Evolutionary conservation across 768 basidiomycete species (phyloP), one percentile per base, ranked within the genome.

Genomic region (Boletellus ananas): DNA sequence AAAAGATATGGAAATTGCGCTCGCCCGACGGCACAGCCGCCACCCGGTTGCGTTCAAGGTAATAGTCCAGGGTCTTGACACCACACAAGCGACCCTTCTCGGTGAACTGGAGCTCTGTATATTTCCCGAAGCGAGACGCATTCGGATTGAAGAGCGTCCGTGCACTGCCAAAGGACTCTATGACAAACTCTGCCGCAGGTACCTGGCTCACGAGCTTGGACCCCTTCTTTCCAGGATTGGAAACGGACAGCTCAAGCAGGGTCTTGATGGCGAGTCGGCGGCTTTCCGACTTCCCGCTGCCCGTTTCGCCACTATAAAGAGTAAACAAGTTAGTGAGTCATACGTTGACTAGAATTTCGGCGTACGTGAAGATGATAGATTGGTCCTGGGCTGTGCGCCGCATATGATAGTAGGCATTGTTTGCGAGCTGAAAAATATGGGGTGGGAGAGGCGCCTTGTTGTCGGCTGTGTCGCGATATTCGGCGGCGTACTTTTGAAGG

Each of bases 1-100:
- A 97, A 70, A 98, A 96, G 33, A 95, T 93, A 68, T 99, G 94
- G 66, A 98, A 97, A 58, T 96, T 97, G 11, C 94, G 83, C 69
- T 99, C 94, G 47, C 93, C 94, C 1, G 86, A 89, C 1, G 91
- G 89, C 1, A 89, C 81, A 18, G 83, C 82, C 6, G 91, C 80
- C n/a, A 97, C 92, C 10, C 94, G 84, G 58, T 85, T 90, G 47
- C 90, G 77, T 67, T 97, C 93, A 45, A 99, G 79, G 70, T 95
- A 95, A 72, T 99, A 97, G 64, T 97, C 94, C 55, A 98, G 83
- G 0, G 93, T 94, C 69, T 98, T 98, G 65, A 92, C 74, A 54
- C 96, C 96, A 40, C 77, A 84, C 0, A 98, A 72, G 4, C 94
- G 79, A 7, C 94, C 94, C 18, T 89, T 85, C 31, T 97, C 94